phyloP scores from a whole-genome alignment of 164 flowering plant species.

The Vitis rotundifolia region DNA sequence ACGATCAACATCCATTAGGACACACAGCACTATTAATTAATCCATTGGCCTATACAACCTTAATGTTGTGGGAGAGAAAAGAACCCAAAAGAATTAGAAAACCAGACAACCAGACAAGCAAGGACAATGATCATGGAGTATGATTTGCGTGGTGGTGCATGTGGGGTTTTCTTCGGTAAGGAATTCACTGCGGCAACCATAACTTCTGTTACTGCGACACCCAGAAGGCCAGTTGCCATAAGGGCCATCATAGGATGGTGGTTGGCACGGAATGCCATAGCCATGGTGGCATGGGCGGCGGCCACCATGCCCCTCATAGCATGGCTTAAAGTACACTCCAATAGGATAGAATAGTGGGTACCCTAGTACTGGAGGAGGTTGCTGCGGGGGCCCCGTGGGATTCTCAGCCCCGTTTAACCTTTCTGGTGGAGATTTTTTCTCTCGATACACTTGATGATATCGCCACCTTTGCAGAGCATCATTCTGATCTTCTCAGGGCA shows the following conservation, averaged over 20 bases:
- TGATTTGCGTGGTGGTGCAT: too few species aligned
- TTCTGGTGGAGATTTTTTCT: constrained; percentile 3
- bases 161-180: too few species aligned
- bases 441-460: constrained; percentile 49
- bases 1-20: too few species aligned
- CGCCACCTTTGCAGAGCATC: constrained; percentile 55
- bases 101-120: too few species aligned
- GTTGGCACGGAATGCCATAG: too few species aligned
- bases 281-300: too few species aligned
- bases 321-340: too few species aligned
- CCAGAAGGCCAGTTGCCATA: not conserved
- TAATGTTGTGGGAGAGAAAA: too few species aligned
- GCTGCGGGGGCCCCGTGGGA: not conserved
- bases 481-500: constrained; percentile 50
- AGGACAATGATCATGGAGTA: not conserved
- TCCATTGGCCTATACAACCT: too few species aligned
- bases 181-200: not conserved
- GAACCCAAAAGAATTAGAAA: not conserved
- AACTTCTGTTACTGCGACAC: constrained; percentile 6
- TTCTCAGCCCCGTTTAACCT: constrained; percentile 7
- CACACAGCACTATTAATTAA: too few species aligned
- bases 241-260: not conserved
- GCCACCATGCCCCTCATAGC: too few species aligned
- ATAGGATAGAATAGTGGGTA: not conserved
- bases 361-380: constrained; percentile 3